Conservation (phyloP, 495 filamentous ascomycete species). For the Aspergillus haitiensis region DNA sequence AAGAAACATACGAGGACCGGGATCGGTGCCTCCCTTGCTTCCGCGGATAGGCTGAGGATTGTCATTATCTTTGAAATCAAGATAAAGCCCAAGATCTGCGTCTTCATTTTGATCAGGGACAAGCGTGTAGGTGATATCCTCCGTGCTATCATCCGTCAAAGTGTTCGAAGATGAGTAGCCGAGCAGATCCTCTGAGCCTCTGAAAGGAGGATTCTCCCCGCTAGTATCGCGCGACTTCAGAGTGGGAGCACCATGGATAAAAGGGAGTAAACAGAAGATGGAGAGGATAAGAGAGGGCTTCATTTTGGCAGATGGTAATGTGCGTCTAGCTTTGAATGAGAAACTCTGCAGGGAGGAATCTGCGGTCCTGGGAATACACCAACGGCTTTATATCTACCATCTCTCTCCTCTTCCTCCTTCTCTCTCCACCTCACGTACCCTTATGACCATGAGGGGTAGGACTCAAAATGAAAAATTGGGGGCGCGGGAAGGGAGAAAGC, state of each 20-base stretch:
- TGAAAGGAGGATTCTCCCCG: conserved; percentile 30
- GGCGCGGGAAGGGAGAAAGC: background rate
- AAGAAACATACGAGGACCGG: conserved; percentile 54
- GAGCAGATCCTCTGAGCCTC: conserved; percentile 34
- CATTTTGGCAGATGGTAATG: conserved; percentile 7
- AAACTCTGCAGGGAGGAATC: no score
- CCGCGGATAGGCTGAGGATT: conserved; percentile 73
- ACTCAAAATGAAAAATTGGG: background rate
- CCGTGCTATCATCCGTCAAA: conserved; percentile 30
- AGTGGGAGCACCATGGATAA: conserved; percentile 25
- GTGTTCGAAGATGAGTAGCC: conserved; percentile 42
- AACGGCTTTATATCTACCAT: background rate
- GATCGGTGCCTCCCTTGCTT: conserved; percentile 55
- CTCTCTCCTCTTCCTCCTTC: no score
- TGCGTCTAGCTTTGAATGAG: no score
- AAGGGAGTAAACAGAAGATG: conserved; percentile 12
- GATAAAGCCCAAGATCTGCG: conserved; percentile 56
- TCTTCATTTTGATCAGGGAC: conserved; percentile 58
- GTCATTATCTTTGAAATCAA: conserved; percentile 61
- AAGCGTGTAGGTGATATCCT: conserved; percentile 43
- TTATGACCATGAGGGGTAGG: no score
- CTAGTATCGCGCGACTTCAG: background rate
- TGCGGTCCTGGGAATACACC: no score
- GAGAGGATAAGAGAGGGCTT: conserved; percentile 18
- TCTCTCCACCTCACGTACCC: no score